A percentile compares a stretch with the other conserved stretches of the same genome.
These are phyloP conservation scores for Leucocoprinus birnbaumii DNA, from an alignment of 768 basidiomycete species.

Conservation along the genomic window DNA sequence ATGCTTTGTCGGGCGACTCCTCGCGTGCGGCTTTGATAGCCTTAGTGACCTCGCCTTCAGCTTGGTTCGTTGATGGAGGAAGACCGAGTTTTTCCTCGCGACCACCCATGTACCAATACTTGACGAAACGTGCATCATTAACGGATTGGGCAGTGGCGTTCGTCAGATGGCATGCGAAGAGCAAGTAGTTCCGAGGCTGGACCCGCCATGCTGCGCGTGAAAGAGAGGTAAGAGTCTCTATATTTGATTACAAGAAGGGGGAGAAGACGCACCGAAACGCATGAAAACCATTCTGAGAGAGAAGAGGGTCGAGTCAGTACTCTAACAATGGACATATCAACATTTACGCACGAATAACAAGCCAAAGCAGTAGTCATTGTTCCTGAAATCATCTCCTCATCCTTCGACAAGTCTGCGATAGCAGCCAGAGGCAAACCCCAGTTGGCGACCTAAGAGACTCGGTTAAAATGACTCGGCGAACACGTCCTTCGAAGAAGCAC, in stretches of 20 bases:
- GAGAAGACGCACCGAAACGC: constrained; percentile 73
- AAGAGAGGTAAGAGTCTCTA: background rate
- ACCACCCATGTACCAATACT: constrained; percentile 91
- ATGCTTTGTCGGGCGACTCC: constrained; percentile 36
- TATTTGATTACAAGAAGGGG: background rate
- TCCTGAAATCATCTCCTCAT: constrained; percentile 96
- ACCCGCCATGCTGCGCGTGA: constrained; percentile 80
- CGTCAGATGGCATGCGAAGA: constrained; percentile 92
- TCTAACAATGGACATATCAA: background rate
- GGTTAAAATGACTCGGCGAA: constrained; percentile 14
- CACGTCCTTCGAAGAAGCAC: constrained; percentile 10
- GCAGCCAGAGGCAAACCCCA: constrained; percentile 98
- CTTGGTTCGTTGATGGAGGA: constrained; percentile 20
- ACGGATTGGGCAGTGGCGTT: constrained; percentile 85
- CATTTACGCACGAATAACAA: constrained; percentile 83
- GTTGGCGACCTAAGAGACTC: constrained; percentile 79
- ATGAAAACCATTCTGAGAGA: constrained; percentile 77
- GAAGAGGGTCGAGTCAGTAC: constrained; percentile 10
- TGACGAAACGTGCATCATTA: constrained; percentile 82
- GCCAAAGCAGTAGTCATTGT: constrained; percentile 92
- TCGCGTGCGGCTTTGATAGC: constrained; percentile 44
- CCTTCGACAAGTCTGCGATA: constrained; percentile 84
- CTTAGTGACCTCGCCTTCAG: constrained; percentile 43
- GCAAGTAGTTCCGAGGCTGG: constrained; percentile 92
- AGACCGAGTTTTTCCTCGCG: constrained; percentile 65